Base-by-base conservation (phyloP, 2,329 filamentous ascomycete genomes). In the Phyllosticta citrichinensis region DNA sequence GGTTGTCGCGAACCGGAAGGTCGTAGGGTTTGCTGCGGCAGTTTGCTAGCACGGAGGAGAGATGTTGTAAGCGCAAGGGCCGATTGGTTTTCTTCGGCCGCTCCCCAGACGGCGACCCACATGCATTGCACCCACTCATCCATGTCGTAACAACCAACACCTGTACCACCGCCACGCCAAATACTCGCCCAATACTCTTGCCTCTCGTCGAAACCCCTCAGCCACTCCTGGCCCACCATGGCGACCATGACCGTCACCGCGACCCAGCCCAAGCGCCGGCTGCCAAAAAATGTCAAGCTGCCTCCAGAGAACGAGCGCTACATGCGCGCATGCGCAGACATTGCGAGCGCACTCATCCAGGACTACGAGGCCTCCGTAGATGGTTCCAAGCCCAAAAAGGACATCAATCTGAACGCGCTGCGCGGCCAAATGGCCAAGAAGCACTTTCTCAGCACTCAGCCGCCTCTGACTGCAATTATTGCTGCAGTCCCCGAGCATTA, bases 401-500 rank as follows among this genome's bases (percentile, higher is more conserved):
- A 99, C 74, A 83, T 97, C 75, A 99, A 99, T 72, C 82, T 99
- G 68, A 99, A 99, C 75, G 82, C 85, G 62, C 76, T 99, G 66
- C 87, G 94, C 54, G 86, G 89, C 60, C 92, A 92, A 71, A 85
- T 96, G 64, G 84, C 94, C 54, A 96, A 94, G 78, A 97, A 97
- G 78, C 91, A 97, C 78, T 88, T 86, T 72, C 80, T 99, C 63
- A 87, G 85, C 73, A 91, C 85, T 64, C 89, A 96, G 67, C 94
- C 94, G 33, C 91, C 95, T 25, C 79, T 99, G 65, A 97, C 93
- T 9, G 93, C 94, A 63, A 99, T 99, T 71, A 97, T 99, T 71
- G 91, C 94, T 60, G 94, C 94, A 10, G 93, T 99, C 40, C 95
- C 95, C n/a, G 94, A 99, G 73, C 92, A 97, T 74, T 97, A 97